Evolutionary conservation across 768 basidiomycete species (phyloP), one percentile per base, ranked within the genome.

Genomic region (Lentinula edodes): DNA sequence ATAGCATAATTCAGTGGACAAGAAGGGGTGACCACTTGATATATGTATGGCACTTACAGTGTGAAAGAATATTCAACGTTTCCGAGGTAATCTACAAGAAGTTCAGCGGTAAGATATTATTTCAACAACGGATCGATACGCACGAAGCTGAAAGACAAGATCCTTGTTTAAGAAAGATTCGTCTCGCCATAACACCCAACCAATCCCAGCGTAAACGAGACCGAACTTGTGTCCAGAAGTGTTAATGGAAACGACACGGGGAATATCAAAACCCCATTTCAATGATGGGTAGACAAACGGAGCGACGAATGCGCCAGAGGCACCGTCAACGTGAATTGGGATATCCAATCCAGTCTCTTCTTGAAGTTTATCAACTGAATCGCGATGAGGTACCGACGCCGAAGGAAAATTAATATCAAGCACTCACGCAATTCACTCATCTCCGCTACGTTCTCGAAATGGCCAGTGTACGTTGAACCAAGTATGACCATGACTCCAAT

Each of bases 251-350:
- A 79, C 78, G 0, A 86, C 84, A 45, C 81, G 76, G n/a, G 82
- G 77, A 28, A 81, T 73, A 58, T 82, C 77, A 68, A 87, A 86
- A 66, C 76, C 79, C 85, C 86, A 87, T 62, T 80, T 77, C 63
- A 80, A 74, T 28, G 76, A 67, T 0, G 85, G 85, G 69, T 82
- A 82, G 4, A 78, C 84, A 68, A 86, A 88, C 2, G 84, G 87
- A 10, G 85, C 85, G 52, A 87, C 75, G 68, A 90, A 85, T 0
- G 79, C 88, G 13, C 84, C 83, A 5, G 81, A 83, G 7, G 86
- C 86, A 6, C 77, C 86, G 64, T 88, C 86, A 20, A 88, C 87
- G 65, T 89, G 87, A 59, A 89, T 87, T 6, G 84, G 84, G 62
- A 89, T 75, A 64, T 81, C 73, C 53, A 80, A 74, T 1, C 87